Base-by-base conservation (phyloP, 768 basidiomycete species). In the Psilocybe azurescens region DNA sequence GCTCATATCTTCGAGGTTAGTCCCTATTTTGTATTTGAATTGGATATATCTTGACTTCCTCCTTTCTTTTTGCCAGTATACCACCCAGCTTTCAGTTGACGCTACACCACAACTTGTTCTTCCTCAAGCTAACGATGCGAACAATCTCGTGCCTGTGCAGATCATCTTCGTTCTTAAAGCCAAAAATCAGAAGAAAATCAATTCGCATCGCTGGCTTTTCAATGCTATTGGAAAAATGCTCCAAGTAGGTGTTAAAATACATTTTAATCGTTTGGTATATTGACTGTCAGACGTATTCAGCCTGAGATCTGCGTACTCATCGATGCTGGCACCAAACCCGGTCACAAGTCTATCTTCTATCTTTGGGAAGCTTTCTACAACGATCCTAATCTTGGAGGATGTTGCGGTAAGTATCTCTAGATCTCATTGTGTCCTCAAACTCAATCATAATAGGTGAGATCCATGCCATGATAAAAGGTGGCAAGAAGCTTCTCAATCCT, bases 291-390 rank as follows among this genome's bases (percentile, higher is more conserved):
- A 30, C n/a, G 30, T 47, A 3, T 50, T 16, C 30, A 97, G 87
- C 96, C 96, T 5, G 94, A 97, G 70, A 87, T 90, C 53, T 96
- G 95, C 75, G 90, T 97, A 63, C 84, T 98, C 33, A 86, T 98
- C 64, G 96, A 97, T 73, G 96, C 95, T 5, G 96, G 96, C 64
- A 99, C 96, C 5, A 98, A 97, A 74, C 96, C 96, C 1, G 96
- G 95, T 2, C 94, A 94, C 75, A 96, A 96, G 75, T 93, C 93
- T 1, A 94, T 99, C 70, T 99, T 92, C 75, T 94, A 97, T 72
- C 84, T 97, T 8, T 97, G 95, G 94, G 93, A 94, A 64, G 94
- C 92, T 1, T 93, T 94, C 74, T 92, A 93, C 73, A 93, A 91
- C 66, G 84, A 93, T 68, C 70, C 85, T 3, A 76, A 93, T 70